These are phyloP conservation scores for Camellia oleifera DNA, from an alignment of 179 eudicot genomes.

Conservation along the genomic window DNA sequence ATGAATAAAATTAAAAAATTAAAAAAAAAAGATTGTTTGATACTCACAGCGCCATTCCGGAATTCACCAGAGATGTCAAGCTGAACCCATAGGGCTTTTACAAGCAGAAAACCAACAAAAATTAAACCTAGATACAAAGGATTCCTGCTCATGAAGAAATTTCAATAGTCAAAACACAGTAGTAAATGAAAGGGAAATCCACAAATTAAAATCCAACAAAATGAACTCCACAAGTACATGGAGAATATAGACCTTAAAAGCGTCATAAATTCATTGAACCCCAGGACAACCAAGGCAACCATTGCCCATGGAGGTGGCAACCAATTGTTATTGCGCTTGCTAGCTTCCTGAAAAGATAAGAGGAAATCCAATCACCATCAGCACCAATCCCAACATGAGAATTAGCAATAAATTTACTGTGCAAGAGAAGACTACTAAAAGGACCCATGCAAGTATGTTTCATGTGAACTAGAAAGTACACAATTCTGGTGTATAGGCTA, in stretches of 20 bases:
- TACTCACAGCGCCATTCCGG: conserved; percentile 79
- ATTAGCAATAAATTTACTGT: not conserved
- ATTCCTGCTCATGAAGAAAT: conserved; percentile 54
- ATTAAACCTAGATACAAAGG: conserved; percentile 73
- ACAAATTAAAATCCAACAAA: not conserved
- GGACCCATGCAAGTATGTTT: not conserved
- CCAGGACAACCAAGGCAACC: conserved; percentile 66
- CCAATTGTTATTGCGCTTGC: conserved; percentile 84
- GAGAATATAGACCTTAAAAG: conserved; percentile 59
- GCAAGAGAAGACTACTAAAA: not conserved
- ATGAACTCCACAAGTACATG: not conserved
- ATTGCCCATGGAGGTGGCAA: conserved; percentile 99
- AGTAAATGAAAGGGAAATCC: not conserved
- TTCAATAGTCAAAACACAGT: conserved; percentile 3
- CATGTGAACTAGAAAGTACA: not conserved
- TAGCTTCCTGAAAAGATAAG: conserved; percentile 64
- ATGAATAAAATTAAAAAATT: not conserved
- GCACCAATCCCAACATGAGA: not conserved
- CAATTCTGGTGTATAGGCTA: not conserved
- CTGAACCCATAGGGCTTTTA: conserved; percentile 95
- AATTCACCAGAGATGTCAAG: conserved; percentile 78
- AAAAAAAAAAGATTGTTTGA: not conserved
- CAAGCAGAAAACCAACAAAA: conserved; percentile 69
- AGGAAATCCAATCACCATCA: not conserved
- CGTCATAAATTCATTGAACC: conserved; percentile 96